Conservation (phyloP, 2,329 filamentous ascomycete species). For the Cladophialophora carrionii region DNA sequence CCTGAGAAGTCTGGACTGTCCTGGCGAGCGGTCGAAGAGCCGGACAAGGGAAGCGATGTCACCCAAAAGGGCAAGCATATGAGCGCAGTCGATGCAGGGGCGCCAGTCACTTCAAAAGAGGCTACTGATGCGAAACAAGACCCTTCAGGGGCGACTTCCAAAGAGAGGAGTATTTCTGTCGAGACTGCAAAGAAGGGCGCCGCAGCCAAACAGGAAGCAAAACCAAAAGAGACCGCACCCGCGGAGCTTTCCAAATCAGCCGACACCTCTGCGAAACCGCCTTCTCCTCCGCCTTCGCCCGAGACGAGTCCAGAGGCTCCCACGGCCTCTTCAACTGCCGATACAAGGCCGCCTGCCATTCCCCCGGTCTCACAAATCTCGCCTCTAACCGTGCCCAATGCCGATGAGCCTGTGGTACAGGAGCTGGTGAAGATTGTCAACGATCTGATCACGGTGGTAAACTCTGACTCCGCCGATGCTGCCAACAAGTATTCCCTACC, state of each 20-base stretch:
- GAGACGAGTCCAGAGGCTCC: slow-evolving; percentile 39
- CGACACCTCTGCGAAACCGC: neutral
- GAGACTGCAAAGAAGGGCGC: slow-evolving; percentile 42
- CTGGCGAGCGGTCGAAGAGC: slow-evolving; percentile 72
- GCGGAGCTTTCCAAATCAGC: neutral
- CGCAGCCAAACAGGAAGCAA: slow-evolving; percentile 35
- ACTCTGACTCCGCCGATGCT: slow-evolving; percentile 67
- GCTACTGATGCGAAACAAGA: slow-evolving; percentile 24
- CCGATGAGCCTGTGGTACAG: slow-evolving; percentile 84
- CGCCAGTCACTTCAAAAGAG: slow-evolving; percentile 25
- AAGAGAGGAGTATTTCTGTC: slow-evolving; percentile 44
- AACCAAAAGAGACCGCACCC: slow-evolving; percentile 39
- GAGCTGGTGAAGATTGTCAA: slow-evolving; percentile 95
- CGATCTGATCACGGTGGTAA: slow-evolving; percentile 90
- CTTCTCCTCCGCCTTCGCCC: slow-evolving; percentile 48
- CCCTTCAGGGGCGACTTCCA: slow-evolving; percentile 31
- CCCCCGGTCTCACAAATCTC: slow-evolving; percentile 69
- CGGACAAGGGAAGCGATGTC: slow-evolving; percentile 62
- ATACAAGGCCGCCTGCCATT: slow-evolving; percentile 46
- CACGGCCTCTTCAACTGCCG: slow-evolving; percentile 8
- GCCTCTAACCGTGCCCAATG: slow-evolving; percentile 72
- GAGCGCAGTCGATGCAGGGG: slow-evolving; percentile 45
- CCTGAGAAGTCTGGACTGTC: slow-evolving; percentile 83
- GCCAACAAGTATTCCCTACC: slow-evolving; percentile 75
- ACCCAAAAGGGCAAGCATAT: slow-evolving; percentile 56